Evolutionary conservation across 2,329 filamentous ascomycete species (phyloP), one percentile per base, ranked within the genome.

Genomic region (Xylariaceae sp.): DNA sequence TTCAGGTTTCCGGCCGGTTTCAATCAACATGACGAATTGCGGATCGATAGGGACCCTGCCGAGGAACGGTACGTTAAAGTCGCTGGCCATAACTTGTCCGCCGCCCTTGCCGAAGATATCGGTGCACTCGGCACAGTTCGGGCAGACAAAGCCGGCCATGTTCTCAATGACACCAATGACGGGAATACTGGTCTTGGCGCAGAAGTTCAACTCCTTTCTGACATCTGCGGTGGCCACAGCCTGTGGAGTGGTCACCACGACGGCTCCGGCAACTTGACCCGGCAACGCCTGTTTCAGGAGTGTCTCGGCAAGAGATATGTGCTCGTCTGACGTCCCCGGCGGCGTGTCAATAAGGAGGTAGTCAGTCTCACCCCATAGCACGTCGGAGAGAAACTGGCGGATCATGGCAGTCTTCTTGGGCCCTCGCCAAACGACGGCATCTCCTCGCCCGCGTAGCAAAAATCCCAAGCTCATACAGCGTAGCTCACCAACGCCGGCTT

Each of bases 321-420:
- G 94, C 75, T 99, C 94, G 75, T 99, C 94, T 61, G 89, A 94
- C 1, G 94, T 99, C 2, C 94, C 94, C 0, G 94, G 94, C 10
- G 94, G 94, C 2, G 94, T 99, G 74, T 99, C 94, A 70, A 99
- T 90, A 60, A 99, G 83, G 0, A 99, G 81, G 71, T 90, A 97
- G 73, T 97, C 93, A n/a, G 90, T 84, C 23, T 87, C 83, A 56
- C 85, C 83, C 94, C 94, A 97, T 35, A 90, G 81, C 3, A 97
- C 92, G 70, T 97, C 92, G 1, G 89, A 88, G 34, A 99, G 80
- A 72, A 99, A 99, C 73, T 99, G 94, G 47, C 92, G 86, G 60
- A 99, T 91, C 94, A 99, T 99, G 54, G 94, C 94, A 3, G 94
- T 99, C 78, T 99, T 99, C 77, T 99, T 99, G 2, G 94, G 94